These are phyloP conservation scores for Verticillium albo-atrum DNA, from an alignment of 2,329 filamentous ascomycete species.

Conservation along the genomic window DNA sequence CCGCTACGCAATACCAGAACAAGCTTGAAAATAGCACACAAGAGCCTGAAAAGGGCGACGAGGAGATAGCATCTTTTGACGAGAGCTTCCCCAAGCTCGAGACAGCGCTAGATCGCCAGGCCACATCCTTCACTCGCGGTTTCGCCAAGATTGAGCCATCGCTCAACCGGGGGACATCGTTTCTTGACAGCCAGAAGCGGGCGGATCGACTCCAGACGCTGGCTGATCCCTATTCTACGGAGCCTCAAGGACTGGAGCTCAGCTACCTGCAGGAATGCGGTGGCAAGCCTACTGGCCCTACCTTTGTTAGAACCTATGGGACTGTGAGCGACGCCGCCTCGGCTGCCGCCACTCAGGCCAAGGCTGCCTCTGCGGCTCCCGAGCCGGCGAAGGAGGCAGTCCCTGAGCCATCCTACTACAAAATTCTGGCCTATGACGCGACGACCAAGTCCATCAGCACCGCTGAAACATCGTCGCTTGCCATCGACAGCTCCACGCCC, in stretches of 20 bases:
- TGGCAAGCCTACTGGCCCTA: slow-evolving; percentile 26
- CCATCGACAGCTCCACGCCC: slow-evolving; percentile 40
- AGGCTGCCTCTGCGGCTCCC: background rate
- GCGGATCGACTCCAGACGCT: slow-evolving; percentile 13
- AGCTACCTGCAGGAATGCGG: slow-evolving; percentile 40
- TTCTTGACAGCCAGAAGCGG: background rate
- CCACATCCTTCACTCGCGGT: background rate
- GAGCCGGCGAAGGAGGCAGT: background rate
- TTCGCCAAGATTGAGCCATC: slow-evolving; percentile 21
- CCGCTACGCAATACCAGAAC: background rate
- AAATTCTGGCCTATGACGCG: slow-evolving; percentile 62
- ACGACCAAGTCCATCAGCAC: slow-evolving; percentile 51
- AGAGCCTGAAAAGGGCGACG: slow-evolving; percentile 18
- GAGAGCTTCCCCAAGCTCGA: slow-evolving; percentile 32
- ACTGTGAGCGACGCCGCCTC: slow-evolving; percentile 6
- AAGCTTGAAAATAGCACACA: background rate
- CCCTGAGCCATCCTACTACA: slow-evolving; percentile 42
- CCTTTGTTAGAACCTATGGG: slow-evolving; percentile 29
- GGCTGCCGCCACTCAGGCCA: background rate
- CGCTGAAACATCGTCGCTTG: slow-evolving; percentile 56
- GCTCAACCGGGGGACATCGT: slow-evolving; percentile 17
- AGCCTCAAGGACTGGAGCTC: slow-evolving; percentile 43
- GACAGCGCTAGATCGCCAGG: slow-evolving; percentile 17
- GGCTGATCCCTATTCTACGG: slow-evolving; percentile 36
- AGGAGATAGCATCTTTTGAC: slow-evolving; percentile 32